Evolutionary conservation across 1,284 basidiomycete species (phyloP).

Genomic region (Clitocybe nebularis): DNA sequence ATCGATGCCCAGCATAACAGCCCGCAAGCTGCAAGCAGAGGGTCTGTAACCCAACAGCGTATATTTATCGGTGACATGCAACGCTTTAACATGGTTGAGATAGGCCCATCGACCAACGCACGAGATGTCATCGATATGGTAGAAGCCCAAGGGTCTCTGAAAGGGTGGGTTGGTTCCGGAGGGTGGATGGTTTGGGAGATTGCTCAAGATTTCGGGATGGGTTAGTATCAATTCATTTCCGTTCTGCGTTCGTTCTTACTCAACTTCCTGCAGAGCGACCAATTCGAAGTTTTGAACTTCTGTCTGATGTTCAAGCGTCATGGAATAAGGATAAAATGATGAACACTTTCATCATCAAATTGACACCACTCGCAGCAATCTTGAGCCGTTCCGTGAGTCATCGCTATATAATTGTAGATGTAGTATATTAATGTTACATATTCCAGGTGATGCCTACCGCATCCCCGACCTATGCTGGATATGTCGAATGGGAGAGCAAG

Average conservation of each 20-base stretch:
- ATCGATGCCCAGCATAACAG: conserved; percentile 21
- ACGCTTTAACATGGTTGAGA: conserved; percentile 66
- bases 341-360: conserved; percentile 75
- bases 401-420: conserved; percentile 5
- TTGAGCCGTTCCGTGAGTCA: conserved; percentile 57
- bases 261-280: conserved; percentile 65
- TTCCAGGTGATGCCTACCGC: conserved; percentile 63
- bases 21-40: conserved; percentile 20
- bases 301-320: conserved; percentile 69
- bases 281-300: conserved; percentile 75
- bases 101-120: conserved; percentile 57
- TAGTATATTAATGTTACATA: conserved; percentile 3
- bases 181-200: conserved; percentile 81
- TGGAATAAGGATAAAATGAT: conserved; percentile 80
- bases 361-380: conserved; percentile 56
- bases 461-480: conserved; percentile 68
- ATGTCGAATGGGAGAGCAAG: conserved; percentile 83
- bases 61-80: conserved; percentile 74
- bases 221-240: conserved; percentile 37
- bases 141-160: conserved; percentile 56
- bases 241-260: conserved; percentile 4
- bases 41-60: conserved; percentile 50
- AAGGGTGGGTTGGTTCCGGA: conserved; percentile 49
- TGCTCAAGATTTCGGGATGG: conserved; percentile 82
- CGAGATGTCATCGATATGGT: conserved; percentile 62